Conservation (phyloP, 2,329 filamentous ascomycete species). For the Capronia coronata region DNA sequence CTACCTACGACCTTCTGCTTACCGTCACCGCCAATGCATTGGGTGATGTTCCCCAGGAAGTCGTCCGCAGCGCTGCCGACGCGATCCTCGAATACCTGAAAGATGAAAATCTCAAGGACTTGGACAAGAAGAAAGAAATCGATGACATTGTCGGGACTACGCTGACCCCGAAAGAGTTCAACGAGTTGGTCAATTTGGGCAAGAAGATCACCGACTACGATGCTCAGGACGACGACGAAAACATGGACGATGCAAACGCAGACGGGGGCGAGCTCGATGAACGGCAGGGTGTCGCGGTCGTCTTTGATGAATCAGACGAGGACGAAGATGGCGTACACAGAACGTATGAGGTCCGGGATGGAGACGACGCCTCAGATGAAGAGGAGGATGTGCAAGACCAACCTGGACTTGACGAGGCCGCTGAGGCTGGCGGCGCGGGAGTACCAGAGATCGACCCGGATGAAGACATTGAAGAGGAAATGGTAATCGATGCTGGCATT, state of each 20-base stretch:
- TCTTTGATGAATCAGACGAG: slow-evolving; percentile 83
- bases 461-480: slow-evolving; percentile 52
- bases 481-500: slow-evolving; percentile 70
- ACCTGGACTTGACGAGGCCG: slow-evolving; percentile 46
- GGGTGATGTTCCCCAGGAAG: slow-evolving; percentile 86
- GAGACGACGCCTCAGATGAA: slow-evolving; percentile 63
- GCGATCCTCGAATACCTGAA: slow-evolving; percentile 86
- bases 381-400: slow-evolving; percentile 67
- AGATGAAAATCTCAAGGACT: slow-evolving; percentile 91
- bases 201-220: slow-evolving; percentile 99
- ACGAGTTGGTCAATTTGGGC: slow-evolving; percentile 88
- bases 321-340: slow-evolving; percentile 73
- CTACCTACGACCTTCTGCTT: slow-evolving; percentile 88
- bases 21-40: slow-evolving; percentile 82
- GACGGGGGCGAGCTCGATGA: slow-evolving; percentile 78
- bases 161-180: slow-evolving; percentile 85
- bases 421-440: slow-evolving; percentile 43
- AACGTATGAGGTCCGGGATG: slow-evolving; percentile 79
- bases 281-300: slow-evolving; percentile 91
- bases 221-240: slow-evolving; percentile 89
- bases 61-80: slow-evolving; percentile 89
- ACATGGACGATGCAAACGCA: slow-evolving; percentile 63
- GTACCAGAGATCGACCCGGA: slow-evolving; percentile 39
- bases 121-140: slow-evolving; percentile 96
- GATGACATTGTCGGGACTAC: slow-evolving; percentile 84